A percentile compares a stretch with the other conserved stretches of the same genome.
These are phyloP conservation scores for Groenewaldozyma tartarivorans DNA, from an alignment of 805 yeast genomes.

Conservation along the genomic window DNA sequence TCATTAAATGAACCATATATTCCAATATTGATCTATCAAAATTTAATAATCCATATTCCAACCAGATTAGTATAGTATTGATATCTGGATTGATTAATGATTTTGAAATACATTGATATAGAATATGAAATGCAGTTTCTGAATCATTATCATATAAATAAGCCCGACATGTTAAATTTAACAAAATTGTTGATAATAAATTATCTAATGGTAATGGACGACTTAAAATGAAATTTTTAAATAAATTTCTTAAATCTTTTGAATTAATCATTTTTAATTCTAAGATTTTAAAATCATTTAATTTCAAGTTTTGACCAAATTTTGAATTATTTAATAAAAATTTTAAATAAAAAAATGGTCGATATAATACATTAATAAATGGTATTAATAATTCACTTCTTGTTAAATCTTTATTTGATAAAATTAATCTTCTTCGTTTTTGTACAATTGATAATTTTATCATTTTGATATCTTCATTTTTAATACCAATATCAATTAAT, in stretches of 20 bases:
- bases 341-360: constrained; percentile 13
- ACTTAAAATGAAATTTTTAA: too few relatives aligned
- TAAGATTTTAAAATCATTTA: constrained; percentile 7
- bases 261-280: not conserved
- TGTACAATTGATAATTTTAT: constrained; percentile 25
- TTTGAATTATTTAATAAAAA: constrained; percentile 17
- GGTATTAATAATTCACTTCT: constrained; percentile 5
- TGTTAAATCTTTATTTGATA: not conserved
- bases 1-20: constrained; percentile 35
- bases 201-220: not conserved
- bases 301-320: constrained; percentile 16
- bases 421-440: constrained; percentile 12
- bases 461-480: constrained; percentile 20
- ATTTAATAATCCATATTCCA: constrained; percentile 1
- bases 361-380: constrained; percentile 12
- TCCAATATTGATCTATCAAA: constrained; percentile 15
- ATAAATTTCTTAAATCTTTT: not conserved
- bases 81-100: constrained; percentile 1
- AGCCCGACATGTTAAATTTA: not conserved
- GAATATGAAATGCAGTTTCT: constrained; percentile 1
- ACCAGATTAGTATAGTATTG: constrained; percentile 2
- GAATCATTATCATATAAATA: constrained; percentile 1
- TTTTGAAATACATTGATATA: not conserved
- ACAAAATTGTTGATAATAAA: not conserved
- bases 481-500: constrained; percentile 20